Conservation (phyloP, 108 stramenopile genomes). For the Cyclotella cryptica region DNA sequence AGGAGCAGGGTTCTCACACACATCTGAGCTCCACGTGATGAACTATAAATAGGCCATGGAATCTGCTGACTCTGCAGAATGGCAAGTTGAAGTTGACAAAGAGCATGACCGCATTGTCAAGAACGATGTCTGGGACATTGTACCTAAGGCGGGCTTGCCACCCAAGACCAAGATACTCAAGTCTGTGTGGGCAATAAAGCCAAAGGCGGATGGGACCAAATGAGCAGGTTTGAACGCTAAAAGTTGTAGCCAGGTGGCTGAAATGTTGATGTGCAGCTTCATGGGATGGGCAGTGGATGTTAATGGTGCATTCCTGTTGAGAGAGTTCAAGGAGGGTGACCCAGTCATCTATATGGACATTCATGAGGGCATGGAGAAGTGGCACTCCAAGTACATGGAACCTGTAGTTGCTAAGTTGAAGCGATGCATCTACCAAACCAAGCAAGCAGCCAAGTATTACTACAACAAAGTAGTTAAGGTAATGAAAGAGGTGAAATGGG, state of each 20-base stretch:
- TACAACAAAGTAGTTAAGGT: not conserved
- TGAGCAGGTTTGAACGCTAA: not conserved
- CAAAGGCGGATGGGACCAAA: conserved; percentile 5
- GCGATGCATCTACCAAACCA: not conserved
- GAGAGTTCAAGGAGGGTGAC: not conserved
- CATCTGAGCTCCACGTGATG: too few relatives aligned
- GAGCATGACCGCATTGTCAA: conserved; percentile 26
- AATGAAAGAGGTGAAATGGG: not conserved
- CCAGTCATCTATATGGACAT: not conserved
- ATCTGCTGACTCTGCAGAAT: too few relatives aligned
- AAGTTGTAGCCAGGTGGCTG: not conserved
- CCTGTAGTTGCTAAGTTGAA: not conserved
- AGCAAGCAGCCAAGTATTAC: not conserved
- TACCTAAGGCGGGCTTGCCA: not conserved
- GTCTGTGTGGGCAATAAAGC: conserved; percentile 40
- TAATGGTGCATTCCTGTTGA: not conserved
- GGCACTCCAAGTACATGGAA: not conserved
- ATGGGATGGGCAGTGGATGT: not conserved
- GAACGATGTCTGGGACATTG: not conserved
- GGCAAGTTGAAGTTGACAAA: too few relatives aligned
- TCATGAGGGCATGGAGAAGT: not conserved
- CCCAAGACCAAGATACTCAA: conserved; percentile 8
- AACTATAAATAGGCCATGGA: too few relatives aligned
- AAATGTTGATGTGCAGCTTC: not conserved
- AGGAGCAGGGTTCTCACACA: too few relatives aligned